Conservation (phyloP, 2,329 filamentous ascomycete genomes). For the Grosmannia clavigera region DNA sequence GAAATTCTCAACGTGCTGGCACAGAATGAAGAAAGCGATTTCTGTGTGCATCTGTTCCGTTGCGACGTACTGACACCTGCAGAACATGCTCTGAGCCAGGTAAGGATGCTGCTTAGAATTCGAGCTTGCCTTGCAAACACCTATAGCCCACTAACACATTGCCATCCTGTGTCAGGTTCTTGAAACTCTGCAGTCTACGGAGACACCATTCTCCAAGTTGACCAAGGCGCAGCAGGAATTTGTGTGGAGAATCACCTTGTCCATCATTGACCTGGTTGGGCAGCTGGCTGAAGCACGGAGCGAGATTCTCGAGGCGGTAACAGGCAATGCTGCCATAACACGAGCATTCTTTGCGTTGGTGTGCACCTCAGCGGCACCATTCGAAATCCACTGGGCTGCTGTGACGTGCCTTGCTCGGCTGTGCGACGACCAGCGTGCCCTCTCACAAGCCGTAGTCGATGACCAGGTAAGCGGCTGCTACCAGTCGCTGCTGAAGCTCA, state of each 20-base stretch:
- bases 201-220: conserved; percentile 31
- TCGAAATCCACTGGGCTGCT: conserved; percentile 32
- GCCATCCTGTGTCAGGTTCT: neutral
- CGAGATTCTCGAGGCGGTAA: conserved; percentile 45
- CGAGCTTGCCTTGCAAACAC: neutral
- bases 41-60: conserved; percentile 52
- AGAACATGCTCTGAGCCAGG: conserved; percentile 40
- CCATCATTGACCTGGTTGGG: conserved; percentile 39
- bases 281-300: conserved; percentile 46
- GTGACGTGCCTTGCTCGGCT: conserved; percentile 45
- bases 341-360: conserved; percentile 43
- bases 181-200: conserved; percentile 25
- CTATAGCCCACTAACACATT: neutral
- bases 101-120: conserved; percentile 20
- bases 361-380: conserved; percentile 24
- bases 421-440: conserved; percentile 36
- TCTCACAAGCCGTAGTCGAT: conserved; percentile 42
- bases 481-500: conserved; percentile 35
- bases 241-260: conserved; percentile 40
- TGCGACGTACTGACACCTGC: conserved; percentile 49
- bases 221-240: conserved; percentile 40
- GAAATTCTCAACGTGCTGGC: conserved; percentile 49
- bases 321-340: conserved; percentile 33
- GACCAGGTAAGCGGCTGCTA: conserved; percentile 30
- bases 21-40: conserved; percentile 52